Base-by-base conservation (phyloP, 805 yeast species). In the Candida hispaniensis region DNA sequence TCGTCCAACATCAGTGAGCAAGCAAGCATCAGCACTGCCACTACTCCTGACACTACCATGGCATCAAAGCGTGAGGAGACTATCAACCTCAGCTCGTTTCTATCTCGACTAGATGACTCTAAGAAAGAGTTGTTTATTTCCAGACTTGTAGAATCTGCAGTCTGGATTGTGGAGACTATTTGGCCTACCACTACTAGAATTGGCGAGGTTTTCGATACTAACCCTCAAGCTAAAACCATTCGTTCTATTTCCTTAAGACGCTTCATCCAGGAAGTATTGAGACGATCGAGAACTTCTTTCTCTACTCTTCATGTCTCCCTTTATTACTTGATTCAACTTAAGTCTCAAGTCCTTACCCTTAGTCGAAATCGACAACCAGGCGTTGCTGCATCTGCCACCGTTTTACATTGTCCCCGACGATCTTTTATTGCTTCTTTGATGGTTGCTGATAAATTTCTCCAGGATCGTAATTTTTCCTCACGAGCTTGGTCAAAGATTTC, bases 401-500 rank as follows among this genome's bases (percentile, higher is more conserved):
- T 42, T 6, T 39, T 48, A 26, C 28, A 33, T 10, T 75, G 79
- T 47, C 76, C 83, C 6, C 73, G 79, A 46, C 70, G 79, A 42
- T 66, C 73, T 25, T 75, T 82, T 43, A 62, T 82, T 41, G 68
- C 75, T 2, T 68, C 80, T 48, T 53, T 82, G 35, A 78, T 81
- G 35, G 59, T 82, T 22, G 75, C 91, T 4, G 69, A 76, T 34
- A 82, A 82, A 51, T 79, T 73, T 52, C 62, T 67, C 41, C 82
- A 75, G 50, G 94, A 82, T 55, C 69, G 71, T 33, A 77, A 75
- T 50, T 79, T 70, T 54, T 63, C 79, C 18, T 64, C 78, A 45
- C 66, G 63, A 42, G 69, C 79, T 5, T 82, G 94, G 94, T 61
- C 77, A 34, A 69, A 71, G 50, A 74, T 82, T 32, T 69, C 82